Base-by-base conservation (phyloP, 2,329 filamentous ascomycete genomes). In the Metarhizium album region DNA sequence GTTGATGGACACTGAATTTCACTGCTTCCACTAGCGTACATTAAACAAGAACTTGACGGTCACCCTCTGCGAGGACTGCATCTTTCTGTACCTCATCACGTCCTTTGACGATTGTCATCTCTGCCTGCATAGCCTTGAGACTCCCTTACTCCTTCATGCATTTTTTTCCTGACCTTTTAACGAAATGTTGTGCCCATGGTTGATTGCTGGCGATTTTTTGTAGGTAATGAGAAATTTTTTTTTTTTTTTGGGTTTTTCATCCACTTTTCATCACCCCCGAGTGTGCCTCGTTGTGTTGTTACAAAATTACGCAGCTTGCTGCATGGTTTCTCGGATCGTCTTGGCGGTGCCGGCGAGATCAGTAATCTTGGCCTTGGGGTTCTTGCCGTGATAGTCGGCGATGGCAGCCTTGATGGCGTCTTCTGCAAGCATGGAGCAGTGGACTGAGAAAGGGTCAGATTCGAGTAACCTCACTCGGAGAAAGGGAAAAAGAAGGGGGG, bases 381-480 rank as follows among this genome's bases (percentile, higher is more conserved):
- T 88, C 78, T 91, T 93, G 66, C 82, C 87, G 72, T 93, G 88
- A 74, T 93, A 94, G 67, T 94, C 89, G 52, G 82, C 85, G 64
- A 94, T 93, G 60, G 88, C 88, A 45, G 86, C 88, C 71, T 93
- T 91, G 76, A 94, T 94, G 56, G 88, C 88, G 64, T 94, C 88
- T 69, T 94, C 88, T 23, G 88, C 88, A 57, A 94, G 79, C 86
- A 94, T 93, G 49, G 86, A 91, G 76, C 88, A 94, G 71, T 94
- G 88, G 43, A 94, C 86, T 90, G 58, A 43, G 42, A 35, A n/a
- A 48, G 2, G n/a, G 49, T 46, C 42, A 70, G 59, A 71, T 63
- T n/a, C 40, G 11, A n/a, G n/a, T n/a, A n/a, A n/a, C n/a, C n/a
- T n/a, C n/a, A n/a, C n/a, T n/a, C 22, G 24, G 9, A 43, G 31